Conservation (phyloP, 2,329 filamentous ascomycete genomes). For the Biscogniauxia sp. region DNA sequence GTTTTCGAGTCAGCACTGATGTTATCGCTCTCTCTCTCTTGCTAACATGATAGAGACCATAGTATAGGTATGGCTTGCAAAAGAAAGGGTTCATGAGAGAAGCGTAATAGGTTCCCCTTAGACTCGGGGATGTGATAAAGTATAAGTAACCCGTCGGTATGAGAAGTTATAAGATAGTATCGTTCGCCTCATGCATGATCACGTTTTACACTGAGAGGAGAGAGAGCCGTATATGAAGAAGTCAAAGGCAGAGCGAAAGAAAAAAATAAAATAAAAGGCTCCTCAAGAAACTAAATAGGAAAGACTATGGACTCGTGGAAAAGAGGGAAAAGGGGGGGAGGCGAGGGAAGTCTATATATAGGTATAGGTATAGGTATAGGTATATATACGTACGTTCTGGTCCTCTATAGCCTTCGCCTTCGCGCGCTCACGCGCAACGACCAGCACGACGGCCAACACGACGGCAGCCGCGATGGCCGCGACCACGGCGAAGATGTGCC, state of each 20-base stretch:
- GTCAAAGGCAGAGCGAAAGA: neutral
- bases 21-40: neutral
- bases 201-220: too few species aligned
- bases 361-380: too few species aligned
- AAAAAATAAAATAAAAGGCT: neutral
- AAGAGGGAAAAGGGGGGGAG: neutral
- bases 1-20: neutral
- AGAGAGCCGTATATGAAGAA: neutral
- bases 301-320: too few species aligned
- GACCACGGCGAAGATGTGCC: constrained; percentile 13
- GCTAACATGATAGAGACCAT: too few species aligned
- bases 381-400: constrained; percentile 8
- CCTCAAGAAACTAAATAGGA: too few species aligned
- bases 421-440: constrained; percentile 12
- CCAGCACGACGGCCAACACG: constrained; percentile 16
- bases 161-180: too few species aligned
- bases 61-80: neutral
- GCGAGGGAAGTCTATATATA: neutral
- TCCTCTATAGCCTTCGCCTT: constrained; percentile 9
- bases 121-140: too few species aligned
- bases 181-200: too few species aligned
- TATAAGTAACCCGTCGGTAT: too few species aligned
- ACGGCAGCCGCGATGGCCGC: constrained; percentile 5
- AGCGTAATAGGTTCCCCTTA: too few species aligned
- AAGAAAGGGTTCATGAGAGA: neutral